Percentiles rank a stretch among this genome's conserved stretches.
phyloP scores from a whole-genome alignment of 2,329 filamentous ascomycete species.

The Colletotrichum caudatum region DNA sequence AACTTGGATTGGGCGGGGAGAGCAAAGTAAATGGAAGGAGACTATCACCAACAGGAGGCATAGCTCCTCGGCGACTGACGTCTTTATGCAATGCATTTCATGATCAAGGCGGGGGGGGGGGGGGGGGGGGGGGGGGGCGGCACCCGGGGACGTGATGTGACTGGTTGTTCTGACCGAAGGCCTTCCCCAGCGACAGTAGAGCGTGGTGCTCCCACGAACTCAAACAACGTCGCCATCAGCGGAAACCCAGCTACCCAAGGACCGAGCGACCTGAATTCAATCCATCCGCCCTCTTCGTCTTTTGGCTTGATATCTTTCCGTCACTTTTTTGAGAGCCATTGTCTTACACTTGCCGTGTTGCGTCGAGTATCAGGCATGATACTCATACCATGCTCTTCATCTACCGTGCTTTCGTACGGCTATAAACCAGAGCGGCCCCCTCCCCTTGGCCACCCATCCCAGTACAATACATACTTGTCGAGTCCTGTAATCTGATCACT shows the following conservation, averaged over 20 bases:
- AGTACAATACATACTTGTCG: not conserved
- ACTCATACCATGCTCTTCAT: not conserved
- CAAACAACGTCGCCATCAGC: too few relatives aligned
- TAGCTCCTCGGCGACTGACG: not conserved
- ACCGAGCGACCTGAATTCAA: not conserved
- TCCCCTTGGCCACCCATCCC: not conserved
- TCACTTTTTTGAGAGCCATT: not conserved
- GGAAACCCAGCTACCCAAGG: not conserved
- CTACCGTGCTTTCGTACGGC: not conserved
- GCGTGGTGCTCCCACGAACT: not conserved
- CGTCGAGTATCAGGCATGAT: not conserved
- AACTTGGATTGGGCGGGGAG: constrained; percentile 16
- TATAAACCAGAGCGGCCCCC: not conserved
- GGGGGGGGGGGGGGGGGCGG: not conserved
- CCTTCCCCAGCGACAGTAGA: not conserved
- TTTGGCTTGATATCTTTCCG: not conserved
- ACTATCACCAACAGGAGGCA: not conserved
- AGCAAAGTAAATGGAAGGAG: not conserved
- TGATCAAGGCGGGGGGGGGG: constrained; percentile 16
- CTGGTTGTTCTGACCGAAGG: not conserved
- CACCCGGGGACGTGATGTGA: not conserved
- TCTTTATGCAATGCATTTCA: constrained; percentile 19
- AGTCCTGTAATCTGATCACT: not conserved
- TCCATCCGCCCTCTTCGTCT: not conserved
- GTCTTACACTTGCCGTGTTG: not conserved